Conservation (phyloP, 192 early-diverging fungal genomes). For the Pecoramyces ruminantium region DNA sequence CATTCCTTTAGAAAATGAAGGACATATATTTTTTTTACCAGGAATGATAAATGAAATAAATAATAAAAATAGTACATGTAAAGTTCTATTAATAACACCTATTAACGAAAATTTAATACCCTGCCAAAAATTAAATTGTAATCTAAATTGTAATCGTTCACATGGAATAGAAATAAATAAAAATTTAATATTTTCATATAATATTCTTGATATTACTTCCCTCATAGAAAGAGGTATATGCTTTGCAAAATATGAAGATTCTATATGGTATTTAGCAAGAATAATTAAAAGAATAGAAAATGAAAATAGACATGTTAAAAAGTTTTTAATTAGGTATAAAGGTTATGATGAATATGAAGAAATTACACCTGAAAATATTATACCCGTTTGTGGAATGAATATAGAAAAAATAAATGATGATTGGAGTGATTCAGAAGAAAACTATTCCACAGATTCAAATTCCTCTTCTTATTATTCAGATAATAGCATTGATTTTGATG, state of each 20-base stretch:
- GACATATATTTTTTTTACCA: not conserved
- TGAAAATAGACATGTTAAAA: not conserved
- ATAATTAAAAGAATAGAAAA: not conserved
- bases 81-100: not conserved
- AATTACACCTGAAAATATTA: not conserved
- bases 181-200: not conserved
- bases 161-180: not conserved
- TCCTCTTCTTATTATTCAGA: not conserved
- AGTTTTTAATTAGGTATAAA: not conserved
- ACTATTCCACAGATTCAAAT: not conserved
- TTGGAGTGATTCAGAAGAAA: not conserved
- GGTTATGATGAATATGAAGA: not conserved
- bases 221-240: not conserved
- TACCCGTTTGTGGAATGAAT: not conserved
- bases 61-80: not conserved
- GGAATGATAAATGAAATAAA: not conserved
- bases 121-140: not conserved
- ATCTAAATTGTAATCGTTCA: not conserved
- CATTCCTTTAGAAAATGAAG: not conserved
- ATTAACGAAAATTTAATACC: not conserved
- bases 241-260: not conserved
- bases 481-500: not conserved
- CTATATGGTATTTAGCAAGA: not conserved
- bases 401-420: not conserved
- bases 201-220: not conserved